Evolutionary conservation across 108 stramenopile genomes (phyloP).

Genomic region (Schizochytrium sp.): DNA sequence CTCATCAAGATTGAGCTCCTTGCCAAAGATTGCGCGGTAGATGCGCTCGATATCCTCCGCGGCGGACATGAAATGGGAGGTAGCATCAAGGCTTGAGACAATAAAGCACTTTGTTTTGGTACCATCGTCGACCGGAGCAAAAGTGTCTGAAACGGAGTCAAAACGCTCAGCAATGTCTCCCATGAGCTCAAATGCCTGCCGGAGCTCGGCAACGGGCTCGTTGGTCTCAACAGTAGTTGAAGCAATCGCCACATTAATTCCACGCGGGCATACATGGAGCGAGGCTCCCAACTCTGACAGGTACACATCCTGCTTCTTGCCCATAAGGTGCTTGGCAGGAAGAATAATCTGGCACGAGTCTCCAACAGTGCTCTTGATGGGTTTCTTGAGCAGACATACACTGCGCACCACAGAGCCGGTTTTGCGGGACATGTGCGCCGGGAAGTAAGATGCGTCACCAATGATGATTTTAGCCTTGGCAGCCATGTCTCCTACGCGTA

Average conservation of each 20-base stretch:
- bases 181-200: slow-evolving; percentile 88
- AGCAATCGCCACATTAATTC: slow-evolving; percentile 96
- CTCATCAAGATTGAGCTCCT: slow-evolving; percentile 51
- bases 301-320: slow-evolving; percentile 94
- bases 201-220: slow-evolving; percentile 92
- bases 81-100: slow-evolving; percentile 92
- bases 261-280: slow-evolving; percentile 84
- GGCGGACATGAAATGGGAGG: slow-evolving; percentile 95
- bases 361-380: slow-evolving; percentile 82
- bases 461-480: slow-evolving; percentile 96
- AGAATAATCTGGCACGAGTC: slow-evolving; percentile 97
- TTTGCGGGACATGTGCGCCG: slow-evolving; percentile 79
- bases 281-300: slow-evolving; percentile 86
- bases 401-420: slow-evolving; percentile 92
- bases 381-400: slow-evolving; percentile 97
- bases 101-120: slow-evolving; percentile 91
- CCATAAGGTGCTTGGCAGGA: slow-evolving; percentile 91
- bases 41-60: slow-evolving; percentile 50
- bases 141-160: slow-evolving; percentile 88
- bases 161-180: slow-evolving; percentile 93
- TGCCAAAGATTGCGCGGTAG: slow-evolving; percentile 59
- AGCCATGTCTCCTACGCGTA: slow-evolving; percentile 86
- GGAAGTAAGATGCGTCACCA: slow-evolving; percentile 97
- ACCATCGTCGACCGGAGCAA: slow-evolving; percentile 90
- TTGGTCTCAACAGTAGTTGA: slow-evolving; percentile 92